A percentile compares a stretch with the other conserved stretches of the same genome.
phyloP scores from a whole-genome alignment of 1,139 yeast species.

The Zygosaccharomyces pseudobailii region DNA sequence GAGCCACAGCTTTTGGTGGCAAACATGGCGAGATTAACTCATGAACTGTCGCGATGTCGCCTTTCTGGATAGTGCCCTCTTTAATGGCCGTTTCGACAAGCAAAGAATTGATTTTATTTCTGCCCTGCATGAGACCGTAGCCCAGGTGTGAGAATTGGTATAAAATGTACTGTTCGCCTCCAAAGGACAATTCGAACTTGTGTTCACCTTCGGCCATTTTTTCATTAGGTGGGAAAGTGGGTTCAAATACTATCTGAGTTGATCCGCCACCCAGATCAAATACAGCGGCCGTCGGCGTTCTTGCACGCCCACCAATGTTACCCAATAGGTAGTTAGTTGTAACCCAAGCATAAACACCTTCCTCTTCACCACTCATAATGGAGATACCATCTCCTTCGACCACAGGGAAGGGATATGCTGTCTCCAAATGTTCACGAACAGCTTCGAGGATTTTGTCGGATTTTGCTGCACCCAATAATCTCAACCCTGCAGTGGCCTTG shows the following conservation, averaged over 20 bases:
- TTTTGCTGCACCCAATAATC: slow-evolving; percentile 75
- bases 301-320: slow-evolving; percentile 73
- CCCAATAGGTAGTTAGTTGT: slow-evolving; percentile 91
- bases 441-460: slow-evolving; percentile 65
- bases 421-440: slow-evolving; percentile 69
- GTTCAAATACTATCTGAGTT: slow-evolving; percentile 97
- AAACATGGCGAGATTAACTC: slow-evolving; percentile 74
- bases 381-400: slow-evolving; percentile 80
- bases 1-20: slow-evolving; percentile 63
- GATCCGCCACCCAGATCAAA: slow-evolving; percentile 99
- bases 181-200: slow-evolving; percentile 74
- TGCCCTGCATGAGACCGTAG: slow-evolving; percentile 91
- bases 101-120: slow-evolving; percentile 69
- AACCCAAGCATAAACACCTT: slow-evolving; percentile 99
- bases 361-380: slow-evolving; percentile 94
- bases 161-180: slow-evolving; percentile 71
- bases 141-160: slow-evolving; percentile 96
- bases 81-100: slow-evolving; percentile 50
- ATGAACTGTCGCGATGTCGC: slow-evolving; percentile 40
- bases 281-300: slow-evolving; percentile 86
- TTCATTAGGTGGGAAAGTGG: slow-evolving; percentile 55
- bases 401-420: slow-evolving; percentile 84
- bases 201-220: slow-evolving; percentile 82
- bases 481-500: slow-evolving; percentile 96
- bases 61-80: slow-evolving; percentile 36